Evolutionary conservation across 495 filamentous ascomycete species (phyloP).

Genomic region (Terfezia claveryi): DNA sequence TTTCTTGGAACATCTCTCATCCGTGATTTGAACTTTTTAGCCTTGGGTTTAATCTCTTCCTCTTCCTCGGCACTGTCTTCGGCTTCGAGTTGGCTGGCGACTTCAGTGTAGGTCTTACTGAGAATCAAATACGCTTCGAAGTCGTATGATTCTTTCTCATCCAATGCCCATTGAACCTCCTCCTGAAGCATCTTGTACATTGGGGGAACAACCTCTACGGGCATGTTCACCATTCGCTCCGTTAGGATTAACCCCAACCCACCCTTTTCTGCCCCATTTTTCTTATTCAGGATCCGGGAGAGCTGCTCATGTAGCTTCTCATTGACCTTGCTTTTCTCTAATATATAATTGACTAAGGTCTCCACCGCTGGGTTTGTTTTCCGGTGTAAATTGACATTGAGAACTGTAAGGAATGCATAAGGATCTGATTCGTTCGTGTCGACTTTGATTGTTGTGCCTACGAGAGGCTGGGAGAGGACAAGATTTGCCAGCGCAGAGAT

Average conservation of each 20-base stretch:
- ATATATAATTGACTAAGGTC: constrained; percentile 49
- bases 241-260: constrained; percentile 68
- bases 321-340: constrained; percentile 33
- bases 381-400: constrained; percentile 63
- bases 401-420: constrained; percentile 77
- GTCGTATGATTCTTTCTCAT: constrained; percentile 78
- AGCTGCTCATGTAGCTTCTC: constrained; percentile 33
- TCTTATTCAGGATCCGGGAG: constrained; percentile 10
- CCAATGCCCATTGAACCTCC: constrained; percentile 72
- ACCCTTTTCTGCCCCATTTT: constrained; percentile 22
- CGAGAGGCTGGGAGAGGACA: constrained; percentile 64
- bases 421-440: constrained; percentile 87
- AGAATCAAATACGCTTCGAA: constrained; percentile 85
- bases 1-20: constrained; percentile 30
- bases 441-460: constrained; percentile 89
- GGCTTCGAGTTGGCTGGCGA: constrained; percentile 56
- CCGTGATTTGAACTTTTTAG: not conserved
- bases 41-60: not conserved
- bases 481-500: constrained; percentile 68
- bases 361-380: constrained; percentile 29
- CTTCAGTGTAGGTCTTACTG: constrained; percentile 74
- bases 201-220: constrained; percentile 69
- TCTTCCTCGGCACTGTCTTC: constrained; percentile 25
- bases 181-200: constrained; percentile 93
- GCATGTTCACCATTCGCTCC: constrained; percentile 89